phyloP scores from a whole-genome alignment of 257 asterid species.

The Lantana camara region DNA sequence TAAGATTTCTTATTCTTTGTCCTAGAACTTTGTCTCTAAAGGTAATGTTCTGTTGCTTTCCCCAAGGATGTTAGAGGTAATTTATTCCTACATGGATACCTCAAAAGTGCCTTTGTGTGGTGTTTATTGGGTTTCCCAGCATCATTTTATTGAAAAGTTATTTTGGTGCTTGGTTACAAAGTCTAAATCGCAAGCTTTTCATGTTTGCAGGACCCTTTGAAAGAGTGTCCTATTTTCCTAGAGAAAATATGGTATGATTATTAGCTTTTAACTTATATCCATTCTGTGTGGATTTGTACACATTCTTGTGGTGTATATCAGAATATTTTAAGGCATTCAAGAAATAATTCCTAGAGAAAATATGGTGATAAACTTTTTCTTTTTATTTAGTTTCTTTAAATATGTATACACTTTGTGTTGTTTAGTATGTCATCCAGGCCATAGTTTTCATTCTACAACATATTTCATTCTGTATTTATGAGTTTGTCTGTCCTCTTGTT shows the following conservation, averaged over 20 bases:
- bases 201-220: slow-evolving; percentile 81
- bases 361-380: too few relatives aligned
- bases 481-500: too few relatives aligned
- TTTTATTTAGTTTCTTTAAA: too few relatives aligned
- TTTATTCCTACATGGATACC: slow-evolving; percentile 3
- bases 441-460: too few relatives aligned
- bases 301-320: neutral
- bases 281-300: slow-evolving; percentile 1
- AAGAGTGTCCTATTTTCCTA: slow-evolving; percentile 69
- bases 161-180: too few relatives aligned
- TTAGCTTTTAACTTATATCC: slow-evolving; percentile 23
- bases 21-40: neutral
- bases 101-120: neutral
- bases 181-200: slow-evolving; percentile 20
- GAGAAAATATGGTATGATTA: slow-evolving; percentile 64
- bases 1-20: slow-evolving; percentile 11
- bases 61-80: slow-evolving; percentile 1
- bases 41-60: neutral
- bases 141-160: too few relatives aligned
- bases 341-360: too few relatives aligned
- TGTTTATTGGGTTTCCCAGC: neutral
- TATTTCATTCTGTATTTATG: too few relatives aligned
- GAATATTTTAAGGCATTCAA: slow-evolving; percentile 14
- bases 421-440: too few relatives aligned
- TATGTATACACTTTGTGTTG: too few relatives aligned